phyloP scores from a whole-genome alignment of 139 green algal species.

The Pleodorina starrii region DNA sequence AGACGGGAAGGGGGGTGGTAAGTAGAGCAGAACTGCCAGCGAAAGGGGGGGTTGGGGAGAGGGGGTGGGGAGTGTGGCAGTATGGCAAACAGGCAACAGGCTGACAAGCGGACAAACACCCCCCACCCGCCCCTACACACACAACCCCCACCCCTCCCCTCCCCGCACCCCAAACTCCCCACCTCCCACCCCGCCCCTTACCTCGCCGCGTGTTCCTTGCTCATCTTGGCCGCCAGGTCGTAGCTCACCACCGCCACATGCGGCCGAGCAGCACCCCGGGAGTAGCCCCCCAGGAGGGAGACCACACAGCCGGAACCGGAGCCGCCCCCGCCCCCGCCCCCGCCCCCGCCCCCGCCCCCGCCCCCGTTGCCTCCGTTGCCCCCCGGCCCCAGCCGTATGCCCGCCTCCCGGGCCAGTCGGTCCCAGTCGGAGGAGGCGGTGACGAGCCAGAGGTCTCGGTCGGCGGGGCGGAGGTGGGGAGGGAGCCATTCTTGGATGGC shows the following conservation, averaged over 20 bases:
- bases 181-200: background rate
- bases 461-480: constrained; percentile 16
- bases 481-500: constrained; percentile 48
- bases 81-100: too few species aligned
- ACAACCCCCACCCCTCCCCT: background rate
- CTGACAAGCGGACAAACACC: background rate
- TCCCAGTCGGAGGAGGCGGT: background rate
- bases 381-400: background rate
- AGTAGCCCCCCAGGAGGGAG: background rate
- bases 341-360: too few species aligned
- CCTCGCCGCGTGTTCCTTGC: background rate
- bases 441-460: constrained; percentile 37
- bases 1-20: too few species aligned
- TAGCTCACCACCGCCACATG: constrained; percentile 23
- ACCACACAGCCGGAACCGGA: background rate
- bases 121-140: background rate
- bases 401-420: background rate
- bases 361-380: too few species aligned
- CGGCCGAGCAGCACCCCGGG: background rate
- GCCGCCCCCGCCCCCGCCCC: too few species aligned
- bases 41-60: too few species aligned
- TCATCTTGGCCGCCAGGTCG: constrained; percentile 14
- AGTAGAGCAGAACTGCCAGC: too few species aligned
- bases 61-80: too few species aligned
- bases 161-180: background rate